A percentile compares a stretch with the other conserved stretches of the same genome.
Conservation (phyloP, 805 yeast genomes). For the Candida mattraensis region DNA sequence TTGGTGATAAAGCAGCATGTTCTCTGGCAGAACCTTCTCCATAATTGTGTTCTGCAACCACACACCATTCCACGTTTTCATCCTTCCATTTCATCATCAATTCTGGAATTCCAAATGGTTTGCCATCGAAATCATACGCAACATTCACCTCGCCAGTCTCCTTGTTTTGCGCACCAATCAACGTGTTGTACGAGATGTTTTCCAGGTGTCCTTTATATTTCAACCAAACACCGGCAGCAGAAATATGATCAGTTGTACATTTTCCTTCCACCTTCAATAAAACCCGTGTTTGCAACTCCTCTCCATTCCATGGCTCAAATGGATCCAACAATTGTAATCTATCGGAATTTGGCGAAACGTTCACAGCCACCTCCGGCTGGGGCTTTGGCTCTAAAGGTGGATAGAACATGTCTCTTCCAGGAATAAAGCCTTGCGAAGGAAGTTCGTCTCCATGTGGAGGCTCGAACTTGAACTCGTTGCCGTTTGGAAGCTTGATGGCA, state of each 20-base stretch:
- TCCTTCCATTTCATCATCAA: constrained; percentile 94
- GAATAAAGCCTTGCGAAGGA: constrained; percentile 86
- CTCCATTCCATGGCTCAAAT: constrained; percentile 80
- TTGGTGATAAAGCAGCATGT: constrained; percentile 95
- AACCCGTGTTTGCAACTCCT: constrained; percentile 75
- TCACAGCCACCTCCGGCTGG: constrained; percentile 48
- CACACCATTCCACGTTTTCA: constrained; percentile 84
- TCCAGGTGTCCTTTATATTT: constrained; percentile 98
- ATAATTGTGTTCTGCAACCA: constrained; percentile 95
- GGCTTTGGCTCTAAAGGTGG: constrained; percentile 59
- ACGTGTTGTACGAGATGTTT: constrained; percentile 90
- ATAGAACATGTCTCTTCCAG: constrained; percentile 66
- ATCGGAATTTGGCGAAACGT: constrained; percentile 80
- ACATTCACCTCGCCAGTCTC: constrained; percentile 96
- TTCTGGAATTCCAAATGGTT: constrained; percentile 82
- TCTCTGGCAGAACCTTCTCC: constrained; percentile 99
- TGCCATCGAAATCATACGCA: constrained; percentile 84
- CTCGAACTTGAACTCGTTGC: constrained; percentile 83
- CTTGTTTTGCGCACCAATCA: constrained; percentile 95
- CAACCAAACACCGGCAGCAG: constrained; percentile 99
- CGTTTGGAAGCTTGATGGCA: constrained; percentile 81
- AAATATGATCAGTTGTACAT: constrained; percentile 97
- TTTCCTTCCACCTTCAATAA: constrained; percentile 93
- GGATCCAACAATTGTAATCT: constrained; percentile 91
- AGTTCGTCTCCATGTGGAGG: constrained; percentile 91